phyloP scores from a whole-genome alignment of 768 basidiomycete genomes.

The Pholiota microspora region DNA sequence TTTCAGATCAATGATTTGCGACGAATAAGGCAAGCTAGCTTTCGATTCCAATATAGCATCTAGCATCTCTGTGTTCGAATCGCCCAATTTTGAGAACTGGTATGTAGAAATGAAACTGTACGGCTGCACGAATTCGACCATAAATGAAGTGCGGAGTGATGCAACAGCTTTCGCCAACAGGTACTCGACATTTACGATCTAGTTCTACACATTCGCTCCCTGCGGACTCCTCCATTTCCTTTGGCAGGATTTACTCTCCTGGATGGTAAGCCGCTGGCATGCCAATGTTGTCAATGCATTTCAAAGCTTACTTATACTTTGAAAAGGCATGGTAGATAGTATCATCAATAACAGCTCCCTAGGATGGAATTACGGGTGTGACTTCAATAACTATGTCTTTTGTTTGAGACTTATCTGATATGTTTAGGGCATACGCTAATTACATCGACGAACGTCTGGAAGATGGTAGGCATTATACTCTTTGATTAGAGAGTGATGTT shows the following conservation, averaged over 20 bases:
- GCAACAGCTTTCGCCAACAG: slow-evolving; percentile 47
- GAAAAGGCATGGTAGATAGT: slow-evolving; percentile 33
- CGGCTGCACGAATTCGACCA: slow-evolving; percentile 43
- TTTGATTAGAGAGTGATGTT: neutral
- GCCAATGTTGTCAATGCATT: too few species aligned
- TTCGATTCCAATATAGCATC: neutral
- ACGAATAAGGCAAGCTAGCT: slow-evolving; percentile 31
- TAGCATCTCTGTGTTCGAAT: neutral
- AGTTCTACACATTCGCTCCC: slow-evolving; percentile 45
- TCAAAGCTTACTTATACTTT: too few species aligned
- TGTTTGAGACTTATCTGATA: neutral
- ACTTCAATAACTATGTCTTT: neutral
- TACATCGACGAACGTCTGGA: slow-evolving; percentile 39
- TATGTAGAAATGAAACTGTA: slow-evolving; percentile 39
- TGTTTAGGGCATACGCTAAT: slow-evolving; percentile 36
- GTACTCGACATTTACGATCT: slow-evolving; percentile 42
- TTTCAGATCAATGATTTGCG: slow-evolving; percentile 34
- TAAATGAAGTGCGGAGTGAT: slow-evolving; percentile 37
- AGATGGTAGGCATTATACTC: slow-evolving; percentile 27
- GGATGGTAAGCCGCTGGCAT: slow-evolving; percentile 37
- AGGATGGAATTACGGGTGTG: slow-evolving; percentile 34
- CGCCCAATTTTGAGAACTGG: slow-evolving; percentile 15
- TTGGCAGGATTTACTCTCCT: slow-evolving; percentile 41
- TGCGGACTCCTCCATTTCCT: slow-evolving; percentile 39
- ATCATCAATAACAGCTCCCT: slow-evolving; percentile 30